Conservation (phyloP, 2,329 filamentous ascomycete genomes). For the Stachybotrys echinatus region DNA sequence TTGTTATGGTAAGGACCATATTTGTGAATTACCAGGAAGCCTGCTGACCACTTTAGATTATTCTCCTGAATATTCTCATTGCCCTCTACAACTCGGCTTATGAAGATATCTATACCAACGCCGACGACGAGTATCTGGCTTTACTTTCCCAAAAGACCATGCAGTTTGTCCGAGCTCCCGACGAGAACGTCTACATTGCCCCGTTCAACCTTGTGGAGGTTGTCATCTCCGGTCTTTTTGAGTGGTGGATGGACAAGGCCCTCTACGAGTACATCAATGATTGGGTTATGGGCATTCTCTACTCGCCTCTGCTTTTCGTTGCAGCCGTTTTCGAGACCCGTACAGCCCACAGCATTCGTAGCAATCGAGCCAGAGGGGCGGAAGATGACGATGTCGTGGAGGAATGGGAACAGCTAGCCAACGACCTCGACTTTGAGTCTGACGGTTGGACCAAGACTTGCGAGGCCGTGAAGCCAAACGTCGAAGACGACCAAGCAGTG, state of each 20-base stretch:
- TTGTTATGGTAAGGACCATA: conserved; percentile 70
- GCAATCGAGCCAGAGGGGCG: conserved; percentile 74
- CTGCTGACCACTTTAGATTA: conserved; percentile 32
- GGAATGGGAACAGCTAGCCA: conserved; percentile 84
- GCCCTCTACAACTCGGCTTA: conserved; percentile 96
- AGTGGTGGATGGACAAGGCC: conserved; percentile 86
- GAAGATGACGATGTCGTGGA: conserved; percentile 84
- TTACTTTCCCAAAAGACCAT: conserved; percentile 92
- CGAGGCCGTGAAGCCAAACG: conserved; percentile 68
- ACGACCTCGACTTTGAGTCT: conserved; percentile 70
- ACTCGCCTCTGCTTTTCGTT: conserved; percentile 75
- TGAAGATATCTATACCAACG: conserved; percentile 88
- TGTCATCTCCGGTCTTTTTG: conserved; percentile 69
- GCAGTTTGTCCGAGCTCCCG: conserved; percentile 92
- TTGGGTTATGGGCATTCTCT: conserved; percentile 78
- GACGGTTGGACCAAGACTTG: conserved; percentile 85
- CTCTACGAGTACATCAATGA: conserved; percentile 82
- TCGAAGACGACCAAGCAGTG: conserved; percentile 73
- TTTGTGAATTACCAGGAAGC: conserved; percentile 3
- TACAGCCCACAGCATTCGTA: conserved; percentile 59
- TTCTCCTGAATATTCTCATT: conserved; percentile 93
- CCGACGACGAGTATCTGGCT: conserved; percentile 91
- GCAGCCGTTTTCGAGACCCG: conserved; percentile 69
- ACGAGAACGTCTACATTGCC: conserved; percentile 97
- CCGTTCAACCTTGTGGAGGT: conserved; percentile 94